These are phyloP conservation scores for Casuarina equisetifolia DNA, from an alignment of 306 rosid genomes.

Conservation along the genomic window DNA sequence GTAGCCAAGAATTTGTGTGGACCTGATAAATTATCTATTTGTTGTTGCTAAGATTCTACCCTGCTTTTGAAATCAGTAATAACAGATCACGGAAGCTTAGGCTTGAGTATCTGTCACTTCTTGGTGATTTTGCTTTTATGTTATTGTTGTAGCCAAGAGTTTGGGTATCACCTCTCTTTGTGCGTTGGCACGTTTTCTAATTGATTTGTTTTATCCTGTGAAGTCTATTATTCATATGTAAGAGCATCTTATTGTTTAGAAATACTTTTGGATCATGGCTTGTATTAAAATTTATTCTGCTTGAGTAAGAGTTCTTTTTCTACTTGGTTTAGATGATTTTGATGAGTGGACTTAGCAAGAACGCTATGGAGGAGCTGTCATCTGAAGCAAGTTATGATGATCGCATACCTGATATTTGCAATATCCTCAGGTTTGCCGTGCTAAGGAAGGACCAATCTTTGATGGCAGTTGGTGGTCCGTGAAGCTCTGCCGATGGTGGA, in stretches of 20 bases:
- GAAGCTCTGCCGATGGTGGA: slow-evolving; percentile 79
- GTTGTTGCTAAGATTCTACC: background rate
- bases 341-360: slow-evolving; percentile 87
- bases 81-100: background rate
- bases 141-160: background rate
- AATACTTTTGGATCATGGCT: background rate
- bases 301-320: background rate
- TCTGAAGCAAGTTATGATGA: slow-evolving; percentile 74
- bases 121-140: background rate
- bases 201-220: slow-evolving; percentile 2
- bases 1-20: background rate
- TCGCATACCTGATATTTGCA: slow-evolving; percentile 83
- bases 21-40: background rate
- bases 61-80: background rate
- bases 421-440: slow-evolving; percentile 85
- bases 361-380: slow-evolving; percentile 82
- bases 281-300: background rate
- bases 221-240: background rate
- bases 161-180: background rate
- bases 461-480: slow-evolving; percentile 93
- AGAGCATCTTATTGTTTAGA: slow-evolving; percentile 6
- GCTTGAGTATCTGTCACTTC: background rate
- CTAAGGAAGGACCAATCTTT: slow-evolving; percentile 83
- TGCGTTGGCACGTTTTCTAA: background rate
- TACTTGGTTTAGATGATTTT: slow-evolving; percentile 63